Percentiles rank a stretch among this genome's conserved stretches.
Evolutionary conservation across 2,329 filamentous ascomycete species (phyloP).

Genomic region (Hymenoscyphus albidus): DNA sequence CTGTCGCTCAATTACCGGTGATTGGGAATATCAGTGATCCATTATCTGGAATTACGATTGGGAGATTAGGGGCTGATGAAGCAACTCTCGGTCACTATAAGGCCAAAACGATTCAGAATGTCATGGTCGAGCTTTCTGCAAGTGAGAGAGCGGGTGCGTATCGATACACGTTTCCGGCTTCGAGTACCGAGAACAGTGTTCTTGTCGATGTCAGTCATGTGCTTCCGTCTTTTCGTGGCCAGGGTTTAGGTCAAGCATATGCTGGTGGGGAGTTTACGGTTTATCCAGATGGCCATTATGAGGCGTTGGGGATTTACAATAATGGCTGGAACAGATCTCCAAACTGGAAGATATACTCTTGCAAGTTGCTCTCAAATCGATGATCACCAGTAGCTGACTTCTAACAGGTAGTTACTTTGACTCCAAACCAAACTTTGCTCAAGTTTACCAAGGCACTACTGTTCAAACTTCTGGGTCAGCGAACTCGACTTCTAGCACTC

Average conservation of each 20-base stretch:
- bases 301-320: conserved; percentile 58
- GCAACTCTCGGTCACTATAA: conserved; percentile 60
- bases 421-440: conserved; percentile 18
- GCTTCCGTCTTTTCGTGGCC: conserved; percentile 57
- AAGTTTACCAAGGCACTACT: conserved; percentile 31
- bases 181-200: conserved; percentile 36
- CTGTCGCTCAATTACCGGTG: conserved; percentile 57
- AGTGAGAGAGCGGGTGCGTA: conserved; percentile 55
- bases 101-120: conserved; percentile 51
- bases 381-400: neutral
- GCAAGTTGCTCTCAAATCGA: conserved; percentile 32
- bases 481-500: conserved; percentile 38
- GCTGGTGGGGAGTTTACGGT: conserved; percentile 56
- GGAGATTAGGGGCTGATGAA: conserved; percentile 47
- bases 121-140: conserved; percentile 55
- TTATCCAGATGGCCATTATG: conserved; percentile 50
- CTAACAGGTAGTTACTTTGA: conserved; percentile 28
- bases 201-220: conserved; percentile 44
- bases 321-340: conserved; percentile 64
- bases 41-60: conserved; percentile 52
- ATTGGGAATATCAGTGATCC: conserved; percentile 50
- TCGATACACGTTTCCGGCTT: conserved; percentile 54
- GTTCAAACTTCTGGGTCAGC: conserved; percentile 31
- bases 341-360: conserved; percentile 61
- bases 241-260: conserved; percentile 60